Evolutionary conservation across 2,329 filamentous ascomycete species (phyloP).

Genomic region (Ceratocystis huliohia): DNA sequence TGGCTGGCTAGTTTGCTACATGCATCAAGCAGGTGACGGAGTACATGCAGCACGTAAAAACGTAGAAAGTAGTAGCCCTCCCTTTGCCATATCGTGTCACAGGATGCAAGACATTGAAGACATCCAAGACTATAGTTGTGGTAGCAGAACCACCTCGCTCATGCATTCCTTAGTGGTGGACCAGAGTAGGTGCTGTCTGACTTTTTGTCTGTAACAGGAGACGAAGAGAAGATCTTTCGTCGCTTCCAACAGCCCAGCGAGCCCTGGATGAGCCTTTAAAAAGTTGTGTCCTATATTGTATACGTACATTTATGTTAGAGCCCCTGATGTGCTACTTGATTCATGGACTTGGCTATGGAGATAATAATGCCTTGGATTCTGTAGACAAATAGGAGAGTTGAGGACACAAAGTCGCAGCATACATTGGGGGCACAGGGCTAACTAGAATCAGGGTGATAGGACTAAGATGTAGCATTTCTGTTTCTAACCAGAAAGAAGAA

Average conservation of each 20-base stretch:
- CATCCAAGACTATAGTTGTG: background rate
- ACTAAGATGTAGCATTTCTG: background rate
- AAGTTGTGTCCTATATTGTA: background rate
- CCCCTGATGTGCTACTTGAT: background rate
- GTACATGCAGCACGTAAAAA: background rate
- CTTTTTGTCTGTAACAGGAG: background rate
- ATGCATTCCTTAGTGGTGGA: background rate
- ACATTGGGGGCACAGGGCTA: background rate
- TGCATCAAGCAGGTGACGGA: background rate
- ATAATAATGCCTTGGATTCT: background rate
- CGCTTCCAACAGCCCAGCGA: background rate
- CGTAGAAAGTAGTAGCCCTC: background rate
- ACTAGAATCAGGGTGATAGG: background rate
- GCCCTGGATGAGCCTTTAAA: background rate
- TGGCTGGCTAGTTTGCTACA: background rate
- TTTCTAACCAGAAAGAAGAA: background rate
- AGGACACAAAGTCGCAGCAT: background rate
- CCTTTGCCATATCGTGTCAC: background rate
- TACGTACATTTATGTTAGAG: background rate
- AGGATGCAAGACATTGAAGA: background rate
- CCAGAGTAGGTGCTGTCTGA: background rate
- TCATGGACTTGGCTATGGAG: background rate
- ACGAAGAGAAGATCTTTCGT: background rate
- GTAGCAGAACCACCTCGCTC: background rate
- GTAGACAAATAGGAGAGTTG: background rate